Evolutionary conservation across 106 monocot species (phyloP).

Genomic region (Vanilla planifolia): DNA sequence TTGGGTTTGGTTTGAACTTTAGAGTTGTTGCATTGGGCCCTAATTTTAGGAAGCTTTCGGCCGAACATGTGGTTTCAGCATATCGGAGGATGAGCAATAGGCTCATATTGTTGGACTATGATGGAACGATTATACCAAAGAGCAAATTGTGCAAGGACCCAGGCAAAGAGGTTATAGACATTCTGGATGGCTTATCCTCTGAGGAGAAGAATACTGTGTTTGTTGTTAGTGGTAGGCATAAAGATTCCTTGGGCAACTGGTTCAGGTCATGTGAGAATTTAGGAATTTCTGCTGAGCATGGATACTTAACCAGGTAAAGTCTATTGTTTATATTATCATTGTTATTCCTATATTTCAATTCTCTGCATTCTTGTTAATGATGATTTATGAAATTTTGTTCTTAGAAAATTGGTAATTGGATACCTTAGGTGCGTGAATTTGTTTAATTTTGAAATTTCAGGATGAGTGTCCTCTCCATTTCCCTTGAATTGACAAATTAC

Average conservation of each 20-base stretch:
- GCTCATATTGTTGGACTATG: constrained; percentile 45
- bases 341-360: too few species aligned
- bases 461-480: too few species aligned
- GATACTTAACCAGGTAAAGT: constrained; percentile 39
- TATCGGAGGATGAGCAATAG: constrained; percentile 43
- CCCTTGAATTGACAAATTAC: too few species aligned
- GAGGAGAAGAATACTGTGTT: constrained; percentile 36
- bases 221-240: constrained; percentile 38
- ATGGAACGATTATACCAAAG: constrained; percentile 46
- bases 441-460: too few species aligned
- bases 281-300: constrained; percentile 41
- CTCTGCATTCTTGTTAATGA: too few species aligned
- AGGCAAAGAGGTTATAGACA: constrained; percentile 21
- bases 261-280: constrained; percentile 33
- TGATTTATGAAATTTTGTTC: too few species aligned
- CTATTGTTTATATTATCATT: too few species aligned
- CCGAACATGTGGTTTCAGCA: constrained; percentile 35
- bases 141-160: constrained; percentile 40
- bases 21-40: constrained; percentile 44
- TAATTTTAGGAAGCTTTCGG: constrained; percentile 39
- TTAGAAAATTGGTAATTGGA: too few species aligned
- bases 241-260: constrained; percentile 29
- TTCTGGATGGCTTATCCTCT: constrained; percentile 35
- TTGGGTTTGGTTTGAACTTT: constrained; percentile 42
- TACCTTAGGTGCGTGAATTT: too few species aligned